Base-by-base conservation (phyloP, 257 asterid genomes). In the Datura wrightii region DNA sequence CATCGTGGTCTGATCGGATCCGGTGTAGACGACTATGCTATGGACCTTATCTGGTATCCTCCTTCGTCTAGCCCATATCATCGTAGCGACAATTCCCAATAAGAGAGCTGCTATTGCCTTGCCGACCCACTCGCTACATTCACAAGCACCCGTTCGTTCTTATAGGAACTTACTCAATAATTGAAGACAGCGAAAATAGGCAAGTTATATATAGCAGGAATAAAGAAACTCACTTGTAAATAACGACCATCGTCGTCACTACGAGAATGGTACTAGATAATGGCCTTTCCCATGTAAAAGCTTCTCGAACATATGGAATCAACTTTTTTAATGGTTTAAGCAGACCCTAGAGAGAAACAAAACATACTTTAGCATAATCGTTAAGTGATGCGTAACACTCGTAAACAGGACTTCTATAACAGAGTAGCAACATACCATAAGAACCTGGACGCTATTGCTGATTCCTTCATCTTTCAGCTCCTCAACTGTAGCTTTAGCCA, bases 91-190 rank as follows among this genome's bases (percentile, higher is more conserved):
- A 42, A 82, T 70, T 89, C 93, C 91, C 87, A 94, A 50, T 84
- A 94, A 84, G 65, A 90, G 84, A 31, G 87, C 89, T 0, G 99
- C 92, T 76, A 94, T 89, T 2, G 91, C 95, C 42, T 69, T 89
- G 48, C 98, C 99, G 4, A 88, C 89, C 98, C 97, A 96, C 89
- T 93, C 98, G 56, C 99, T 94, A 82, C 88, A 76, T 80, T 36
- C 5, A 46, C 13, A 48, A 74, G 14, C n/a, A 24, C 48, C 42
- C 11, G 14, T 74, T 13, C 48, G 24, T 36, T 24, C 60, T 0
- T 24, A 19, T 13, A 4, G 2, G 11, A 41, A 74, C 60, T 48
- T 13, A 11, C 8, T 74, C 13, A 44, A 74, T 44, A 24, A 74
- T 3, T 6, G 24, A 13, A 74, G 31, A 31, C 13, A 50, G 24